Percentiles rank a stretch among this genome's conserved stretches.
Evolutionary conservation across 2,329 filamentous ascomycete genomes (phyloP).

Genomic region (Cladophialophora yegresii): DNA sequence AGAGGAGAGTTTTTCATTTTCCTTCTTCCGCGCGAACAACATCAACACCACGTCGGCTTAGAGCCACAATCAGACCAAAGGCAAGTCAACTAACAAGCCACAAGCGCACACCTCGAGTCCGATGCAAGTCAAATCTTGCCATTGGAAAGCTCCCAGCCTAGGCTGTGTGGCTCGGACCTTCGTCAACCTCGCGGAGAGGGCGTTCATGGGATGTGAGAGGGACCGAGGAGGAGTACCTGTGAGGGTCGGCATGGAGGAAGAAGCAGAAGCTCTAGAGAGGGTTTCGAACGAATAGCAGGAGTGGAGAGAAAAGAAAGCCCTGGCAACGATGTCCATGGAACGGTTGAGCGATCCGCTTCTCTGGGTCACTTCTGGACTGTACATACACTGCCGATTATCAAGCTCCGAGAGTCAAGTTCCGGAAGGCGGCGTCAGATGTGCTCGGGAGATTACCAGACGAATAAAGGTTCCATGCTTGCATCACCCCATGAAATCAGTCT

Average conservation of each 20-base stretch:
- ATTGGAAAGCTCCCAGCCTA: not conserved
- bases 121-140: slow-evolving; percentile 5
- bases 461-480: slow-evolving; percentile 13
- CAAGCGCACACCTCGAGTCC: slow-evolving; percentile 7
- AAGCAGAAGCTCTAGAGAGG: not conserved
- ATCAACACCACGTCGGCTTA: slow-evolving; percentile 8
- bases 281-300: not conserved
- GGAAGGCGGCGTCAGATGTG: not conserved
- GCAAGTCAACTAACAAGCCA: not conserved
- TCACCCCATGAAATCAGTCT: not conserved
- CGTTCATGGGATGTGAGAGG: not conserved
- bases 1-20: slow-evolving; percentile 11
- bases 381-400: not conserved
- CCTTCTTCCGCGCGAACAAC: slow-evolving; percentile 11
- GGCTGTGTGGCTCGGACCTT: slow-evolving; percentile 17
- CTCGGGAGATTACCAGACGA: not conserved
- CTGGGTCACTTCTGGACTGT: not conserved
- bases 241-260: not conserved
- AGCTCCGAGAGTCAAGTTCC: not conserved
- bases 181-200: slow-evolving; percentile 21
- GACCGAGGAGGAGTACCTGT: not conserved
- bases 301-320: not conserved
- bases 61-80: slow-evolving; percentile 7
- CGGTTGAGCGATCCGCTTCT: slow-evolving; percentile 2
- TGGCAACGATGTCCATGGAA: slow-evolving; percentile 26